These are phyloP conservation scores for Phytophthora ohioensis DNA, from an alignment of 352 stramenopile species.

Conservation along the genomic window DNA sequence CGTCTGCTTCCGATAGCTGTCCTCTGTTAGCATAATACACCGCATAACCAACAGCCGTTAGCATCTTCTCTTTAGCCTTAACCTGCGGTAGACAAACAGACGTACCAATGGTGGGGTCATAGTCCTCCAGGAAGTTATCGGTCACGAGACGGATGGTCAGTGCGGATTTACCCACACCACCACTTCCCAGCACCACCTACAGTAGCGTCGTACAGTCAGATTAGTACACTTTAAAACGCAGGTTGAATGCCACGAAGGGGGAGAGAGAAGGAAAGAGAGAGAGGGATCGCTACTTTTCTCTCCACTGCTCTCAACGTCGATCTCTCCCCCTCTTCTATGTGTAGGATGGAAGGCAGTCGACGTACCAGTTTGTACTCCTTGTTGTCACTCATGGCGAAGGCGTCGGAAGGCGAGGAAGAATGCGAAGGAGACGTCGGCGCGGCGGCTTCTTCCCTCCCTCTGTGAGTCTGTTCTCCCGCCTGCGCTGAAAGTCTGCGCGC, in stretches of 20 bases:
- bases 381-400: slow-evolving; percentile 63
- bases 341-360: not conserved
- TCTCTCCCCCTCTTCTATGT: slow-evolving; percentile 1
- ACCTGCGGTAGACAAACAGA: not conserved
- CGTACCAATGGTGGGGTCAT: slow-evolving; percentile 92
- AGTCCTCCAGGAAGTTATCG: slow-evolving; percentile 94
- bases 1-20: slow-evolving; percentile 93
- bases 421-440: slow-evolving; percentile 13
- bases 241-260: not conserved
- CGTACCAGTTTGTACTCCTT: slow-evolving; percentile 88
- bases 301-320: not conserved
- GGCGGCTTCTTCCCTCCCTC: slow-evolving; percentile 36
- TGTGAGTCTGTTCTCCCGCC: slow-evolving; percentile 38
- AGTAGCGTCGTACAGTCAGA: not conserved
- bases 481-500: slow-evolving; percentile 41
- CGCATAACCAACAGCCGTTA: not conserved
- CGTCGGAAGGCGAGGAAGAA: slow-evolving; percentile 21
- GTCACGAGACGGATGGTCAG: slow-evolving; percentile 94
- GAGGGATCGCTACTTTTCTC: not conserved
- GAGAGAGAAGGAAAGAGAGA: slow-evolving; percentile 9
- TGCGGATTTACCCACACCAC: slow-evolving; percentile 92
- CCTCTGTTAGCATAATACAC: slow-evolving; percentile 58
- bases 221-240: slow-evolving; percentile 21
- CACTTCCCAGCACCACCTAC: slow-evolving; percentile 89
- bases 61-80: not conserved